Base-by-base conservation (phyloP, 2,329 filamentous ascomycete species). In the Cryphonectria nitschkei region DNA sequence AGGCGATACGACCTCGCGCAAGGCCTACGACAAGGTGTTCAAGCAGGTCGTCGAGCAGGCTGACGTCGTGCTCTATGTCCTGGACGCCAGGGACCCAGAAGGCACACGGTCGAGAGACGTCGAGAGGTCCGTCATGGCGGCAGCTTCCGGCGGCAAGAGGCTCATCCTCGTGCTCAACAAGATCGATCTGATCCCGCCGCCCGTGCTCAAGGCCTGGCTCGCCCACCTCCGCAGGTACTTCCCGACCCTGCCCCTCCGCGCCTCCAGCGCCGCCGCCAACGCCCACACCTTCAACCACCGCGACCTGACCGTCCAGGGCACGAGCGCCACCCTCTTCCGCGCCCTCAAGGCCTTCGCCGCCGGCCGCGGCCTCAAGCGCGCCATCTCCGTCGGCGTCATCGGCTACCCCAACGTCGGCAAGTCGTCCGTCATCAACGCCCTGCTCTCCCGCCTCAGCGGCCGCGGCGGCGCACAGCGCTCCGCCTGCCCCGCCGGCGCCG, bases 401-500 rank as follows among this genome's bases (percentile, higher is more conserved):
- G 95, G 95, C 39, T 98, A 97, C 81, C 95, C 95, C 76, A 98
- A 98, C 80, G 95, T 97, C 72, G 95, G 95, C 79, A 98, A 98
- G 85, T 97, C 94, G 39, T 97, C 94, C 66, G 94, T 98, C 77
- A 97, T 98, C 86, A 98, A 98, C 81, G 93, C 94, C 22, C 89
- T 98, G 69, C 92, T 94, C 29, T 90, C 92, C 52, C 89, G 93
- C 52, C 85, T 97, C 75, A 89, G 91, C 74, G 87, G 90, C 70
- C 90, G 88, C 77, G 85, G 86, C 74, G 88, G 83, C 61, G 37
- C 37, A 39, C 80, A 81, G 75, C 84, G 87, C 75, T 85, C 87
- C 50, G 92, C 93, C 60, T 97, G 94, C 80, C 95, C 95, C 1
- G 92, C 93, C 1, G 95, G 95, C 72, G 94, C 95, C 41, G 95